Conservation (phyloP, 2,329 filamentous ascomycete genomes). For the Aureobasidium subglaciale region DNA sequence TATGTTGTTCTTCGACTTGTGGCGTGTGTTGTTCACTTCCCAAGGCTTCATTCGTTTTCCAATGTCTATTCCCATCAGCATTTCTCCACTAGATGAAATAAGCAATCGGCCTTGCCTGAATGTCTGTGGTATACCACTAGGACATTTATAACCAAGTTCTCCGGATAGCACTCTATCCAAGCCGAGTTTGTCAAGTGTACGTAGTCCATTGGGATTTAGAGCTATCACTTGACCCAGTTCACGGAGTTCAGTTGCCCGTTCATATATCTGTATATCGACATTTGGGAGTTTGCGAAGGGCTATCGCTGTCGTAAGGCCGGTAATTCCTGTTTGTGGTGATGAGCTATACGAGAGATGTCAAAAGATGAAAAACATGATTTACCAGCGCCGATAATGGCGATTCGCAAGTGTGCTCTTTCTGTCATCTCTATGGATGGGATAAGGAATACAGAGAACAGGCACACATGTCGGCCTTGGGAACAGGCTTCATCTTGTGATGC, state of each 20-base stretch:
- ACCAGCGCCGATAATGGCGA: conserved; percentile 29
- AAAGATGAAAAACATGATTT: not conserved
- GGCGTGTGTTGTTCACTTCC: conserved; percentile 28
- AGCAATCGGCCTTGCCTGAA: conserved; percentile 24
- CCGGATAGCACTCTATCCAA: conserved; percentile 29
- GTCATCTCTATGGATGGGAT: conserved; percentile 16
- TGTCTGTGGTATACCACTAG: conserved; percentile 29
- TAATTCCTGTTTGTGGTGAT: conserved; percentile 29
- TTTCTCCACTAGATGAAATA: not conserved
- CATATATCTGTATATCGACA: conserved; percentile 31
- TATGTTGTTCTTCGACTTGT: conserved; percentile 27
- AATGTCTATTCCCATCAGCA: conserved; percentile 21
- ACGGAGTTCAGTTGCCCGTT: conserved; percentile 29
- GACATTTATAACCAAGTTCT: conserved; percentile 29
- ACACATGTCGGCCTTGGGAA: not conserved
- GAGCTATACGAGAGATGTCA: not conserved
- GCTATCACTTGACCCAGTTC: conserved; percentile 36
- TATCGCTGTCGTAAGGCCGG: conserved; percentile 34
- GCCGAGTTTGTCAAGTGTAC: conserved; percentile 31
- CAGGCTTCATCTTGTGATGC: not conserved
- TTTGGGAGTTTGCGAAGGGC: conserved; percentile 26
- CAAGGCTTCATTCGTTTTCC: conserved; percentile 33
- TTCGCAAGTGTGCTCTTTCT: conserved; percentile 16
- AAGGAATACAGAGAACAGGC: not conserved
- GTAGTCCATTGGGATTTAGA: conserved; percentile 34